Percentiles rank a stretch among this genome's conserved stretches.
Conservation (phyloP, 2,329 filamentous ascomycete species). For the Diaporthe sp. region DNA sequence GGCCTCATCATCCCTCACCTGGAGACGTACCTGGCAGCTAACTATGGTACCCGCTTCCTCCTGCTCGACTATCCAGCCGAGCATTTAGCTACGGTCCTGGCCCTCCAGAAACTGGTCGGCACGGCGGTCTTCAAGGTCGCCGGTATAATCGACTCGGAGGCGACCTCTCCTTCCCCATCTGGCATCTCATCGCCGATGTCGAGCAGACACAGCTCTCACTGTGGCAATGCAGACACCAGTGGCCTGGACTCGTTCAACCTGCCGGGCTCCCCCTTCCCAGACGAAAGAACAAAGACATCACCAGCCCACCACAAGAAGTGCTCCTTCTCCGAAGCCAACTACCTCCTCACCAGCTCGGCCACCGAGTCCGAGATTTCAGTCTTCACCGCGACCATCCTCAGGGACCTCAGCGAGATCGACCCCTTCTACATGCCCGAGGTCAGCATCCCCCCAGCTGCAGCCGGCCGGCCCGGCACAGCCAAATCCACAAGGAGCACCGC, state of each 20-base stretch:
- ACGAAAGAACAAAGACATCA: background rate
- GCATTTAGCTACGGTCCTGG: constrained; percentile 69
- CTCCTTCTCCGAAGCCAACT: constrained; percentile 67
- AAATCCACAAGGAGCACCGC: constrained; percentile 41
- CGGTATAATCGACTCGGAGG: constrained; percentile 65
- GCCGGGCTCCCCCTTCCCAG: background rate
- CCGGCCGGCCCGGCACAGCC: constrained; percentile 15
- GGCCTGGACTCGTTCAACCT: constrained; percentile 29
- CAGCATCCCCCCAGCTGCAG: background rate
- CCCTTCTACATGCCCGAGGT: constrained; percentile 61
- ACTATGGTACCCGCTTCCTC: constrained; percentile 68
- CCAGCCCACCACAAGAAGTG: constrained; percentile 47
- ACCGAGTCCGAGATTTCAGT: constrained; percentile 66
- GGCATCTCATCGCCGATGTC: constrained; percentile 4
- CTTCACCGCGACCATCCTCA: constrained; percentile 68
- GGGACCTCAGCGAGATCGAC: constrained; percentile 61
- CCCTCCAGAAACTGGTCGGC: constrained; percentile 70
- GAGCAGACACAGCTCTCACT: constrained; percentile 5
- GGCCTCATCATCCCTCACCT: constrained; percentile 72
- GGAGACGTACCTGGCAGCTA: constrained; percentile 69
- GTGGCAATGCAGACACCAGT: constrained; percentile 35
- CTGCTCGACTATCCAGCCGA: constrained; percentile 71
- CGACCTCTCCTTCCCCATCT: constrained; percentile 39
- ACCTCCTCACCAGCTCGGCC: constrained; percentile 68
- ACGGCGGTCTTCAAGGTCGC: constrained; percentile 70